Base-by-base conservation (phyloP, 1,139 yeast genomes). In the Zygosaccharomyces pseudobailii region DNA sequence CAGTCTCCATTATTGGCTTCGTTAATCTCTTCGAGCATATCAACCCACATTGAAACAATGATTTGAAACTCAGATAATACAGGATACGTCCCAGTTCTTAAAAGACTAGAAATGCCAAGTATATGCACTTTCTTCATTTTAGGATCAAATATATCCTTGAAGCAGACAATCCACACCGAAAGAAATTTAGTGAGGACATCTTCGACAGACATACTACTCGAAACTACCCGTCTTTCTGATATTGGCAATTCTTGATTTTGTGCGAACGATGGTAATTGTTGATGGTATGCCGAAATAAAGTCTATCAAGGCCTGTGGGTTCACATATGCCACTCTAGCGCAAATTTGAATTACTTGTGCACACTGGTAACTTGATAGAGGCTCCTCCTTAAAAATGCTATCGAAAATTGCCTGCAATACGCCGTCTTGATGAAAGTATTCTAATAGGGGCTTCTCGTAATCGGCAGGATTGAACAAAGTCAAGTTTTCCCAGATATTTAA, bases 11-110 rank as follows among this genome's bases (percentile, higher is more conserved):
- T 69, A 10, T 59, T 67, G 6, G 72, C 66, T 56, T 87, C 95
- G 48, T 83, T 80, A 9, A 84, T 73, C 60, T 88, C 96, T 57
- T 88, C 96, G 45, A 86, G 63, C 51, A 85, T 73, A 47, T 76
- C 76, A 8, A 84, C 74, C 67, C 84, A 71, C 30, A 79, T 67
- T 22, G 80, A 73, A 5, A 82, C 64, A 19, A 83, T 68, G 3
- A 73, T 66, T 3, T 66, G 63, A 49, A 76, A 54, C 53, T 68
- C 65, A 24, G 62, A 55, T 40, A 68, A 55, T 51, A 49, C 56
- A 47, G 48, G 61, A 59, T 55, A 51, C 57, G 50, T 40, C 37
- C 67, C 74, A 52, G 65, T 71, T 45, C 61, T 60, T 45, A 67
- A 62, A 47, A 78, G 63, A 31, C 79, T 73, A 20, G 82, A 72